phyloP scores from a whole-genome alignment of 768 basidiomycete species.

The Panaeolus cyanescens region DNA sequence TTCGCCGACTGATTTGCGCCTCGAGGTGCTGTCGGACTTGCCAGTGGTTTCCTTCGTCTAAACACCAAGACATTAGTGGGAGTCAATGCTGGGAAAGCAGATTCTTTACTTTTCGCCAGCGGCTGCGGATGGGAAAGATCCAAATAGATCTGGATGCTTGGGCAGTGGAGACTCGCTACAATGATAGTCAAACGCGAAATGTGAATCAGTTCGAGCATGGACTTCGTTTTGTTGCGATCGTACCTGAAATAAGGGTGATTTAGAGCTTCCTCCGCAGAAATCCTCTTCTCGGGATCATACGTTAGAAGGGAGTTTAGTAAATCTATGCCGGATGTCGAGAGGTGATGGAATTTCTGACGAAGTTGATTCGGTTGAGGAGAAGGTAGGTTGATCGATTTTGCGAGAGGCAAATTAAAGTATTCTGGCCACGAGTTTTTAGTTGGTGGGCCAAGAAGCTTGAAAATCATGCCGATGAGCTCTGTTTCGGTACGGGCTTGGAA shows the following conservation, averaged over 20 bases:
- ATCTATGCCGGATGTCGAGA: conserved; percentile 84
- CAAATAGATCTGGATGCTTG: conserved; percentile 94
- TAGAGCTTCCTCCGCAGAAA: conserved; percentile 88
- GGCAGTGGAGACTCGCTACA: conserved; percentile 89
- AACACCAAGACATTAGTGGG: conserved; percentile 10
- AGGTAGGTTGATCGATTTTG: conserved; percentile 77
- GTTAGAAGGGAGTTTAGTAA: conserved; percentile 78
- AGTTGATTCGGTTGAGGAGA: conserved; percentile 76
- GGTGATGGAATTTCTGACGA: conserved; percentile 83
- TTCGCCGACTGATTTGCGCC: conserved; percentile 68
- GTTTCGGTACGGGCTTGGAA: conserved; percentile 96
- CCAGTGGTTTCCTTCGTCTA: conserved; percentile 77
- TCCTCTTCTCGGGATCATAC: conserved; percentile 87
- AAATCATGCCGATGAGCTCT: conserved; percentile 91
- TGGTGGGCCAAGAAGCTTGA: conserved; percentile 93
- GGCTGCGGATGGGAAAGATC: conserved; percentile 93
- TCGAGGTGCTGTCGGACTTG: conserved; percentile 84
- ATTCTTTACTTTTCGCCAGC: conserved; percentile 90
- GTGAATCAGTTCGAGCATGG: no score
- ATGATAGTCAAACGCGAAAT: conserved; percentile 8
- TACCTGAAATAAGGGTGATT: conserved; percentile 89
- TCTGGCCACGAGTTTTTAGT: conserved; percentile 87
- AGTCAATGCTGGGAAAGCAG: not conserved
- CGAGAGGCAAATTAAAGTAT: conserved; percentile 74
- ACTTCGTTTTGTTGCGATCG: conserved; percentile 25